phyloP scores from a whole-genome alignment of 352 stramenopile species.

The Phytophthora multivora region DNA sequence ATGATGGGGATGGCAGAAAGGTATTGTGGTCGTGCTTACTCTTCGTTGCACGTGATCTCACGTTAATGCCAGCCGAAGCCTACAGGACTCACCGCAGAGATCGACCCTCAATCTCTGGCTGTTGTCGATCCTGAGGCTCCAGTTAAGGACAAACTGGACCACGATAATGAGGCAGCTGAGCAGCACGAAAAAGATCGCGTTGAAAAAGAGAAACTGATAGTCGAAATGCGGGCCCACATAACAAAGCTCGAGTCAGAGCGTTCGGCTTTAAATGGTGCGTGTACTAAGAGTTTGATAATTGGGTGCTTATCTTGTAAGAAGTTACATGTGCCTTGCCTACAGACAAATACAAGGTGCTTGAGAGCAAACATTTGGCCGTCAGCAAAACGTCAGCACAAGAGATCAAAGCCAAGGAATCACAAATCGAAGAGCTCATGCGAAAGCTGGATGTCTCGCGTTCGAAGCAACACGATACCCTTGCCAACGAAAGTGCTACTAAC shows the following conservation, averaged over 20 bases:
- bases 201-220: constrained; percentile 5
- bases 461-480: constrained; percentile 4
- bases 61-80: constrained; percentile 22
- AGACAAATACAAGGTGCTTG: constrained; percentile 43
- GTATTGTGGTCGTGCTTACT: constrained; percentile 22
- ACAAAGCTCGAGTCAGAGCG: constrained; percentile 20
- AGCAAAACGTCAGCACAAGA: constrained; percentile 13
- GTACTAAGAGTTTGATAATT: background rate
- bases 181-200: background rate
- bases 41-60: constrained; percentile 17
- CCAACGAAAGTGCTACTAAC: background rate
- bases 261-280: constrained; percentile 27
- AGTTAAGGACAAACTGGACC: background rate
- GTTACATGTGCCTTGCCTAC: background rate
- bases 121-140: constrained; percentile 2
- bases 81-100: constrained; percentile 15
- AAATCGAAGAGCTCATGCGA: constrained; percentile 47
- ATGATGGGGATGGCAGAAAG: constrained; percentile 14
- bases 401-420: constrained; percentile 34
- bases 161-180: background rate
- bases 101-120: background rate
- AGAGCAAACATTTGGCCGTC: constrained; percentile 20
- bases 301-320: background rate
- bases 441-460: constrained; percentile 28
- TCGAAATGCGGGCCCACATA: constrained; percentile 20